Evolutionary conservation across 2,329 filamentous ascomycete genomes (phyloP).

Genomic region (Aspergillus uvarum): DNA sequence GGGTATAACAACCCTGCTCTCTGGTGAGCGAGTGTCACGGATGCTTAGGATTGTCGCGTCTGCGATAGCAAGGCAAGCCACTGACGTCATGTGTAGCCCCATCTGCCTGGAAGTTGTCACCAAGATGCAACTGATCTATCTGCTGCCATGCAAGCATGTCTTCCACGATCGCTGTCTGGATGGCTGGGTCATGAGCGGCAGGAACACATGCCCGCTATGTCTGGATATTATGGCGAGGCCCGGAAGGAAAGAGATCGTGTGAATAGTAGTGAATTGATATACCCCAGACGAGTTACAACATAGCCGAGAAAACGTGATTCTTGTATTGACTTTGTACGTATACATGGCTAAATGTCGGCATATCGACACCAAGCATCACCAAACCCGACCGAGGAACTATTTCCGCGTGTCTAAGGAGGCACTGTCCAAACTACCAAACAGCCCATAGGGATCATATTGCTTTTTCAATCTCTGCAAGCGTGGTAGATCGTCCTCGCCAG

Average conservation of each 20-base stretch:
- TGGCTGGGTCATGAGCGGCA: slow-evolving; percentile 4
- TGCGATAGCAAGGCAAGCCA: neutral
- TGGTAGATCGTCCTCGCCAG: neutral
- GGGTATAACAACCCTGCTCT: neutral
- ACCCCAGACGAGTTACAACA: too few relatives aligned
- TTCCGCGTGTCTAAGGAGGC: neutral
- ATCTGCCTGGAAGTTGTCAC: slow-evolving; percentile 14
- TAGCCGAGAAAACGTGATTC: too few relatives aligned
- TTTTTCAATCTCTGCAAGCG: neutral
- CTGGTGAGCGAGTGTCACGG: neutral
- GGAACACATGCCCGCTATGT: slow-evolving; percentile 7
- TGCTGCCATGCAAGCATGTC: slow-evolving; percentile 6
- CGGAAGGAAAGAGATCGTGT: neutral
- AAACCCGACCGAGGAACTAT: too few relatives aligned
- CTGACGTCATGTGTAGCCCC: neutral
- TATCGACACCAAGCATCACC: too few relatives aligned
- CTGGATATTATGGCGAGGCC: neutral
- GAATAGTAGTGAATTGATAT: neutral
- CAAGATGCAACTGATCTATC: slow-evolving; percentile 6
- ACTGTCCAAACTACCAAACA: neutral
- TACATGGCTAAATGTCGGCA: too few relatives aligned
- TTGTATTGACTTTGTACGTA: neutral
- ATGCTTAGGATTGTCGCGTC: neutral
- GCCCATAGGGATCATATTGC: neutral
- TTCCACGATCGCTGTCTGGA: slow-evolving; percentile 8